These are phyloP conservation scores for Metschnikowia corniflorae DNA, from an alignment of 805 yeast genomes.

Conservation along the genomic window DNA sequence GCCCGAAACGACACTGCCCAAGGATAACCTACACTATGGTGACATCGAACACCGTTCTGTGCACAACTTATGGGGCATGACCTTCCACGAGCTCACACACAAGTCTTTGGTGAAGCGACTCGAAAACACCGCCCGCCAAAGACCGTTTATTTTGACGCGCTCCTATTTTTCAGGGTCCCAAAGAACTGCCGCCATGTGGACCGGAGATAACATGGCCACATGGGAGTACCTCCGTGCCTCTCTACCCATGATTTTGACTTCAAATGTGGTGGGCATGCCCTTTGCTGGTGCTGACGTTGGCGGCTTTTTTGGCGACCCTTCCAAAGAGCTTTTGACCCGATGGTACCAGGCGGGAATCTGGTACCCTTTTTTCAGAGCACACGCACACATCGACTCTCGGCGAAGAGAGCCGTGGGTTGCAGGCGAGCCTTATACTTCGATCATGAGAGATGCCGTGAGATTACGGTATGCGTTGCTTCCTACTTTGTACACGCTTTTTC, in stretches of 20 bases:
- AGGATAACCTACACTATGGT: slow-evolving; percentile 73
- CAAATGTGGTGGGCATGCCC: slow-evolving; percentile 82
- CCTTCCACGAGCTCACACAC: slow-evolving; percentile 77
- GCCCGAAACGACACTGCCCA: slow-evolving; percentile 88
- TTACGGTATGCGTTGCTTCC: slow-evolving; percentile 79
- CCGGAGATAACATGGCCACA: slow-evolving; percentile 91
- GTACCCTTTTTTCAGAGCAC: slow-evolving; percentile 96
- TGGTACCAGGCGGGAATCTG: slow-evolving; percentile 97
- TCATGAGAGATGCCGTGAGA: slow-evolving; percentile 66
- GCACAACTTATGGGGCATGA: slow-evolving; percentile 80
- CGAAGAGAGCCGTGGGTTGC: slow-evolving; percentile 92
- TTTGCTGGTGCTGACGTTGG: slow-evolving; percentile 97
- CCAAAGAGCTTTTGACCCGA: slow-evolving; percentile 72
- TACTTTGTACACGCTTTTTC: slow-evolving; percentile 73
- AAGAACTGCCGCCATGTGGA: slow-evolving; percentile 91
- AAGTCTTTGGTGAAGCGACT: slow-evolving; percentile 57
- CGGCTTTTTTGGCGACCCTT: slow-evolving; percentile 91
- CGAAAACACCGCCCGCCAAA: slow-evolving; percentile 38
- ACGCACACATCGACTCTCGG: slow-evolving; percentile 90
- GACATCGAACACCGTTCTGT: slow-evolving; percentile 87
- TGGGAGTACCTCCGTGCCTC: slow-evolving; percentile 86
- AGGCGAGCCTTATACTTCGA: slow-evolving; percentile 65
- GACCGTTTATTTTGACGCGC: slow-evolving; percentile 88
- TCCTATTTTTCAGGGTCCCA: slow-evolving; percentile 91
- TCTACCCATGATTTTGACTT: slow-evolving; percentile 82